Evolutionary conservation across 176 grass and related monocot genomes (phyloP), one percentile per base, ranked within the genome.

Genomic region (Triticum turgidum): DNA sequence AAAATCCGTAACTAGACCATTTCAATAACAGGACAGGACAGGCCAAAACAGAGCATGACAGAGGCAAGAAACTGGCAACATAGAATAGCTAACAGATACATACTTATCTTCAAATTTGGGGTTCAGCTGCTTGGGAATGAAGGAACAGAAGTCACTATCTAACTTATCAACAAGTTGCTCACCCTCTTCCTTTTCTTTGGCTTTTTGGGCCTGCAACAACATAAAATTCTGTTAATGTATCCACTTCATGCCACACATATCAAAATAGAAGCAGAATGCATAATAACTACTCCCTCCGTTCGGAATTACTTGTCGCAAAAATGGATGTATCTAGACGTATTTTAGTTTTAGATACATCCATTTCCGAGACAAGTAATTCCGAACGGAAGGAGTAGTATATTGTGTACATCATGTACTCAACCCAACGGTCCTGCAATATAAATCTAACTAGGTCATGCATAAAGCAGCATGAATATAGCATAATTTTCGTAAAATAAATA

Each of bases 71-170:
- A 34, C 41, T 78, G 33, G 25, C 25, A 80, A 80, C 68, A 87
- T 17, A 62, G 9, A 67, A 81, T 59, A 51, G 47, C 13, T 51
- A 77, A 71, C 62, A 91, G 77, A 67, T 58, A 81, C 91, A 80
- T 95, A 94, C 92, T 88, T 92, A 39, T 98, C 96, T 62, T 95
- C 92, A 10, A 95, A 98, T 91, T 95, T 94, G 14, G 93, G 93
- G 89, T 91, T 98, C 76, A 96, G 74, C 54, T 95, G 83, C 64
- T 90, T 98, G 42, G 47, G 47, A 51, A 51, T 51, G 47, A 51
- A 51, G 47, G 13, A 51, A 51, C 47, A 51, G 0, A 4, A 95
- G 32, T 95, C 93, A 79, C 80, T 83, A 69, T 98, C 96, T 64
- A 95, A 81, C 73, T 94, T 98, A 75, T 93, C 84, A 38, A 94